Conservation (phyloP, 331 rosid genomes). For the Arachis monticola region DNA sequence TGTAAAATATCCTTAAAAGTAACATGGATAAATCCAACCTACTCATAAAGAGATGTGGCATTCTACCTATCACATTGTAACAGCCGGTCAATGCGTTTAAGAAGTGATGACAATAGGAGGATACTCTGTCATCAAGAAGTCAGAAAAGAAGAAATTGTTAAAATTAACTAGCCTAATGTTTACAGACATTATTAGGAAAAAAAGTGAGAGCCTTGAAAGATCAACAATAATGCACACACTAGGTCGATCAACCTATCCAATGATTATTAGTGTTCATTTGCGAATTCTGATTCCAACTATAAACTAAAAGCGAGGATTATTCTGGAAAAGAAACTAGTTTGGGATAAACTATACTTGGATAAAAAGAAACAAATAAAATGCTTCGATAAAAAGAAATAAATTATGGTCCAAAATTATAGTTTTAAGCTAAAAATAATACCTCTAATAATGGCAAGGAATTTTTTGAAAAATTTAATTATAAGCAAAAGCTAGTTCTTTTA, state of each 20-base stretch:
- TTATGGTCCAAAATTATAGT: no score
- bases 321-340: no score
- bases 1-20: conserved; percentile 40
- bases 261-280: background rate
- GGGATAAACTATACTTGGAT: no score
- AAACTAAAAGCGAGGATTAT: no score
- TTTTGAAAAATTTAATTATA: no score
- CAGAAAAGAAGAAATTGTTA: conserved; percentile 40
- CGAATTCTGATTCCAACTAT: no score
- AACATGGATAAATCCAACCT: conserved; percentile 32
- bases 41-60: conserved; percentile 36
- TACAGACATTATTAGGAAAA: background rate
- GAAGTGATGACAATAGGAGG: conserved; percentile 76
- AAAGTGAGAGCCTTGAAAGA: conserved; percentile 10
- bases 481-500: no score
- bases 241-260: conserved; percentile 3
- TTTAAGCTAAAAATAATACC: no score
- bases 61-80: conserved; percentile 90
- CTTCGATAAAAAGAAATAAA: no score
- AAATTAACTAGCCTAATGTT: conserved; percentile 16
- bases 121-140: conserved; percentile 70
- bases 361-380: no score
- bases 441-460: no score
- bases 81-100: conserved; percentile 88
- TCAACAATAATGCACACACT: background rate